Conservation (phyloP, 164 flowering plant genomes). For the Dillenia suffruticosa region DNA sequence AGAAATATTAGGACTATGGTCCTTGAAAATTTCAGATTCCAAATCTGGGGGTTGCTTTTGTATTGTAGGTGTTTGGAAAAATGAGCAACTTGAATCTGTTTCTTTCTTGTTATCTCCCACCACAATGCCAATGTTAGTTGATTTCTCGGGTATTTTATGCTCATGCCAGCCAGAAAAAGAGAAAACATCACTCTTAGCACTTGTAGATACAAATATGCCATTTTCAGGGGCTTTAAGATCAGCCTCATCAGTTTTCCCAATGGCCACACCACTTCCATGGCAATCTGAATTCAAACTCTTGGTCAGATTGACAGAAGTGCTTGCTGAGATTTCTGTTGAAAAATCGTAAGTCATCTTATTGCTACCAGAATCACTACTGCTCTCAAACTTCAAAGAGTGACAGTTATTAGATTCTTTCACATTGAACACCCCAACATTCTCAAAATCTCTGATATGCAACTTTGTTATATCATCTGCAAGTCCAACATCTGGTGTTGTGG, state of each 20-base stretch:
- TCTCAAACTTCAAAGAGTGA: neutral
- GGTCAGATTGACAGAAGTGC: neutral
- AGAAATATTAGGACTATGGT: too few relatives aligned
- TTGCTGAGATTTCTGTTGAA: constrained; percentile 1
- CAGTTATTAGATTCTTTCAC: neutral
- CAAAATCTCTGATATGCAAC: constrained; percentile 23
- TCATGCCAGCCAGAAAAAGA: neutral
- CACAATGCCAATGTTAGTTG: too few relatives aligned
- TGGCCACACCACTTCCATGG: neutral
- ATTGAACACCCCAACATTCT: neutral
- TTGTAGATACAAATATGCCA: constrained; percentile 7
- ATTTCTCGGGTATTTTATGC: too few relatives aligned
- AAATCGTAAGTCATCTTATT: constrained; percentile 1
- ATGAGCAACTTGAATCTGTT: too few relatives aligned
- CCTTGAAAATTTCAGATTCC: too few relatives aligned
- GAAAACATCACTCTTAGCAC: neutral
- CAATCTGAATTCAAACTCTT: neutral
- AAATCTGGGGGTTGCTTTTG: too few relatives aligned
- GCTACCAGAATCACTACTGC: constrained; percentile 9
- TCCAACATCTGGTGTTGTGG: too few relatives aligned
- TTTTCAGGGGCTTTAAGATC: neutral
- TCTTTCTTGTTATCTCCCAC: too few relatives aligned
- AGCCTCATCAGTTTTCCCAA: constrained; percentile 1
- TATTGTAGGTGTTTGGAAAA: too few relatives aligned
- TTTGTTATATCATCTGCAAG: constrained; percentile 32